phyloP scores from a whole-genome alignment of 2,329 filamentous ascomycete species.

The Xylariomycetidae sp. region DNA sequence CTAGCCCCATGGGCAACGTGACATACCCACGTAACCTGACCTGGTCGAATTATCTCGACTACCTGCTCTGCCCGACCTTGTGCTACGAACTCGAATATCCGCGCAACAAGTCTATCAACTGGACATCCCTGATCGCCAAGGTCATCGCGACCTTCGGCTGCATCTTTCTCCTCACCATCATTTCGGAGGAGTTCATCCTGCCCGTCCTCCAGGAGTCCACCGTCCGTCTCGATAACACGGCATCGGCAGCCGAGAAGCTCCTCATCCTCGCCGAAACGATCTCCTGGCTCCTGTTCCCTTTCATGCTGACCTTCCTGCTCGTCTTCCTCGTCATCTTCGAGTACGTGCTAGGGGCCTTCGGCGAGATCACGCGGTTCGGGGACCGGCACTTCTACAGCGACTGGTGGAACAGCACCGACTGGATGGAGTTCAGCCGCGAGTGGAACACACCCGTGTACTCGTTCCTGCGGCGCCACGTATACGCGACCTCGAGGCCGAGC shows the following conservation, averaged over 20 bases:
- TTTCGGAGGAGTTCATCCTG: constrained; percentile 91
- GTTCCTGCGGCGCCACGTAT: constrained; percentile 92
- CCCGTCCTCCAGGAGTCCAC: constrained; percentile 76
- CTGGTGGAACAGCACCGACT: constrained; percentile 76
- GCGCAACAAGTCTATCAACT: constrained; percentile 68
- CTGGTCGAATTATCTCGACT: constrained; percentile 77
- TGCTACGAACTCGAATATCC: constrained; percentile 99
- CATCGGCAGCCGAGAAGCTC: constrained; percentile 57
- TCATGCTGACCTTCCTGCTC: constrained; percentile 91
- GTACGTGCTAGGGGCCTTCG: constrained; percentile 90
- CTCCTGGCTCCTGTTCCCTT: constrained; percentile 88
- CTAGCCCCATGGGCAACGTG: constrained; percentile 81
- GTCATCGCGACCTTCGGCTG: constrained; percentile 88
- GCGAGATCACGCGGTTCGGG: constrained; percentile 88
- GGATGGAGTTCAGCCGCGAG: constrained; percentile 92
- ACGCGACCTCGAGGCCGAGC: constrained; percentile 72
- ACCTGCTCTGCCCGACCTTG: constrained; percentile 84
- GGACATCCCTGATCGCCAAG: constrained; percentile 79
- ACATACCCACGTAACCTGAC: constrained; percentile 90
- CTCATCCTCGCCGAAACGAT: constrained; percentile 87
- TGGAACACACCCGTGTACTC: constrained; percentile 98
- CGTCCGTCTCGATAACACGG: constrained; percentile 41
- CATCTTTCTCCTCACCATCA: constrained; percentile 89
- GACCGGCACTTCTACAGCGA: constrained; percentile 89
- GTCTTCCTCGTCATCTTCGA: constrained; percentile 99